Percentiles rank a stretch among this genome's conserved stretches.
These are phyloP conservation scores for Forsythia viridissima DNA, from an alignment of 257 asterid genomes.

Conservation along the genomic window DNA sequence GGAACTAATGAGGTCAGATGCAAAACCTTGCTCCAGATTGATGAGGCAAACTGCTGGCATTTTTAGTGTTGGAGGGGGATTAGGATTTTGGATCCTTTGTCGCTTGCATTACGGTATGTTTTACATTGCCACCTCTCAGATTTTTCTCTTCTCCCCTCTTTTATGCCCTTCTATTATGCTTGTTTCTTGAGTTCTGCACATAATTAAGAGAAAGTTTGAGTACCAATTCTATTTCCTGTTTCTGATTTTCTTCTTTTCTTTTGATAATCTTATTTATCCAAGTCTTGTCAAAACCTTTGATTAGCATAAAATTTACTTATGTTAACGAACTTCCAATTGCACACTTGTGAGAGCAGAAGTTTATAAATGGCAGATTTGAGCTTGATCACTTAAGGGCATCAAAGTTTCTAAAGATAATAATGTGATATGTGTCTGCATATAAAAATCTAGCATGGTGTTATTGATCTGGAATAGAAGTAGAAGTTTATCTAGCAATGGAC, in stretches of 20 bases:
- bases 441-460: not conserved
- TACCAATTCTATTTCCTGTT: not conserved
- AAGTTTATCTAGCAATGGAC: not conserved
- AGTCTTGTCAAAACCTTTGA: not conserved
- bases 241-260: not conserved
- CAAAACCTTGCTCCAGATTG: conserved; percentile 76
- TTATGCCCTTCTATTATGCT: not conserved
- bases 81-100: conserved; percentile 91
- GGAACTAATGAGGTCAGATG: conserved; percentile 86
- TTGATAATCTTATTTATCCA: not conserved
- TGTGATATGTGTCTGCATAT: not conserved
- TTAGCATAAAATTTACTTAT: not conserved
- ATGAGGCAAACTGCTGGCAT: conserved; percentile 90
- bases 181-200: not conserved
- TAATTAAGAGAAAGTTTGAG: conserved; percentile 6
- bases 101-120: conserved; percentile 80
- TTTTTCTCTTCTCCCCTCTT: not conserved
- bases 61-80: conserved; percentile 75
- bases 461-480: not conserved
- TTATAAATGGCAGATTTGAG: too few relatives aligned
- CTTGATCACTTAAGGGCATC: too few relatives aligned
- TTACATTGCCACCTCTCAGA: not conserved
- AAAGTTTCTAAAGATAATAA: too few relatives aligned
- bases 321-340: not conserved
- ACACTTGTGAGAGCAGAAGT: too few relatives aligned